phyloP scores from a whole-genome alignment of 2,329 filamentous ascomycete species.

The Phaeosphaeria sp. region DNA sequence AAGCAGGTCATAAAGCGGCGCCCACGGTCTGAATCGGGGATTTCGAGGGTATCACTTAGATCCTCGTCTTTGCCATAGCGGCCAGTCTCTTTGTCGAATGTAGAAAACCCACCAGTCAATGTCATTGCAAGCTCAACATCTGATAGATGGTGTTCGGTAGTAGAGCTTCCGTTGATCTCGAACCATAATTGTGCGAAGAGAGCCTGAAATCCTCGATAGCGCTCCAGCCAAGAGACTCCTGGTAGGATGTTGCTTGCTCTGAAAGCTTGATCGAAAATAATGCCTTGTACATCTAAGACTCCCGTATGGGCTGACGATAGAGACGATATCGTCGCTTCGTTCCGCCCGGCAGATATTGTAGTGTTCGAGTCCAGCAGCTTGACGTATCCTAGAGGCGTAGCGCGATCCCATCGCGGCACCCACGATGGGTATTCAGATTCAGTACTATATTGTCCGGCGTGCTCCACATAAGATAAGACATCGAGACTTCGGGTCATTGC shows the following conservation, averaged over 20 bases:
- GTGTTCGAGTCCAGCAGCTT: not conserved
- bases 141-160: not conserved
- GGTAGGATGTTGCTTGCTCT: not conserved
- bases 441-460: not conserved
- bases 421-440: not conserved
- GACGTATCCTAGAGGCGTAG: not conserved
- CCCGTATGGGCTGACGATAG: not conserved
- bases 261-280: not conserved
- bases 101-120: not conserved
- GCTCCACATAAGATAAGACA: not conserved
- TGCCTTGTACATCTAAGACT: not conserved
- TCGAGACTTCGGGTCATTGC: not conserved
- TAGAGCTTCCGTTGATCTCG: not conserved
- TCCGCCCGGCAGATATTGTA: not conserved
- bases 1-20: not conserved
- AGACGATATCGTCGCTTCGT: not conserved
- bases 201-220: not conserved
- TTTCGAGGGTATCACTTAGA: not conserved
- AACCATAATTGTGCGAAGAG: not conserved
- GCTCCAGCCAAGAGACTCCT: not conserved
- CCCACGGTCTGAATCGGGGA: not conserved
- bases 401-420: not conserved
- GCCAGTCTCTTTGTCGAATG: not conserved
- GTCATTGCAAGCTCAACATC: not conserved
- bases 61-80: not conserved